phyloP scores from a whole-genome alignment of 306 rosid genomes.

The Citrullus mucosospermus region DNA sequence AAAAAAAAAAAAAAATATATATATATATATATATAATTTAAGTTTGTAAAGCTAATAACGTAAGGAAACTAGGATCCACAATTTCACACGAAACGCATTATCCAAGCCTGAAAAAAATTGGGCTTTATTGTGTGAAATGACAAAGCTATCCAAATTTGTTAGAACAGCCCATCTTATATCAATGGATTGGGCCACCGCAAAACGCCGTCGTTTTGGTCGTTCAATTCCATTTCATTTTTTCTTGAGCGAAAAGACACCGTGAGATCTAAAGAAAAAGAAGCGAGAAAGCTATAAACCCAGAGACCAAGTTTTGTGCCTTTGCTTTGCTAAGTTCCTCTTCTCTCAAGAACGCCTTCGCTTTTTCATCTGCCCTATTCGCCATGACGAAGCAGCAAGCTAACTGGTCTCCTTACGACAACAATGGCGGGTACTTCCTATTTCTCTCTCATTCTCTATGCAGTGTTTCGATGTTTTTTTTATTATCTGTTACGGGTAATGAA shows the following conservation, averaged over 20 bases:
- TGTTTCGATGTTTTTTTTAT: background rate
- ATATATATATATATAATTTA: no score
- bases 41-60: no score
- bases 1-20: no score
- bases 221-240: slow-evolving; percentile 15
- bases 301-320: background rate
- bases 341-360: background rate
- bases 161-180: background rate
- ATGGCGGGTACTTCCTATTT: slow-evolving; percentile 61
- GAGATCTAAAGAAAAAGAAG: slow-evolving; percentile 18
- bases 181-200: background rate
- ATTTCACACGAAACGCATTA: no score
- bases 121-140: background rate
- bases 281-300: background rate
- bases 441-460: background rate
- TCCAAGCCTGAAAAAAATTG: background rate
- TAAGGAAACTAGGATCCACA: no score
- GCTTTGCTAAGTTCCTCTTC: background rate
- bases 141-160: background rate
- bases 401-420: slow-evolving; percentile 95
- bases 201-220: background rate
- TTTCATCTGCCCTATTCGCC: slow-evolving; percentile 10
- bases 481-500: background rate
- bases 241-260: slow-evolving; percentile 41
- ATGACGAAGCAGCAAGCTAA: slow-evolving; percentile 78